These are phyloP conservation scores for Chalciporus chontae DNA, from an alignment of 768 basidiomycete genomes.

Conservation along the genomic window DNA sequence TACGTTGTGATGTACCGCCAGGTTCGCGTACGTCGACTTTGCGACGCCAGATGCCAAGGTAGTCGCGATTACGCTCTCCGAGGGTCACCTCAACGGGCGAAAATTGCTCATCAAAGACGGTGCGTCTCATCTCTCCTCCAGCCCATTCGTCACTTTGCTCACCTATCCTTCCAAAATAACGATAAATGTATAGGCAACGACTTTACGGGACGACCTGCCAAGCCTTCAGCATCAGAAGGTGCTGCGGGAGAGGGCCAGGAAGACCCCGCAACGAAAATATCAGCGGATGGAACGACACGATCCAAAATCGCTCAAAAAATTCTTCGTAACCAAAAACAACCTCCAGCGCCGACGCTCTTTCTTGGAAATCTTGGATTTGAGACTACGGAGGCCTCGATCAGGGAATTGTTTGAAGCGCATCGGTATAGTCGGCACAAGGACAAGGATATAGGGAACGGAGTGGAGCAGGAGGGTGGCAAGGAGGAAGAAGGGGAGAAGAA, in stretches of 20 bases:
- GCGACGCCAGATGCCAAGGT: slow-evolving; percentile 68
- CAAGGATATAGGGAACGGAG: slow-evolving; percentile 31
- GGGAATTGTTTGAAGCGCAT: slow-evolving; percentile 71
- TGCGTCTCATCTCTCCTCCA: slow-evolving; percentile 26
- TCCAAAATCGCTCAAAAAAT: slow-evolving; percentile 79
- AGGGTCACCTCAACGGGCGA: slow-evolving; percentile 79
- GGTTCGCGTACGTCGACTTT: slow-evolving; percentile 98
- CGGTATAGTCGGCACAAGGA: slow-evolving; percentile 25
- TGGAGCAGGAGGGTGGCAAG: slow-evolving; percentile 13
- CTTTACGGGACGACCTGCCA: slow-evolving; percentile 64
- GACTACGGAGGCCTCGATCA: slow-evolving; percentile 74
- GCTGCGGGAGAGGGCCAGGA: slow-evolving; percentile 27
- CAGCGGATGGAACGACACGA: slow-evolving; percentile 24
- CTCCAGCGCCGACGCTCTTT: slow-evolving; percentile 83
- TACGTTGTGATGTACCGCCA: slow-evolving; percentile 30
- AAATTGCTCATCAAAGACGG: slow-evolving; percentile 93
- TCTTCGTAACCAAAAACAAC: slow-evolving; percentile 73
- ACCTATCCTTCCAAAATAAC: background rate
- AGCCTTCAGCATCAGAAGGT: slow-evolving; percentile 35
- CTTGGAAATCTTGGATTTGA: slow-evolving; percentile 92
- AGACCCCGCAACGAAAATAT: slow-evolving; percentile 34
- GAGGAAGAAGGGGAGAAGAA: slow-evolving; percentile 2
- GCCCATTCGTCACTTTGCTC: background rate
- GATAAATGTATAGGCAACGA: slow-evolving; percentile 56
- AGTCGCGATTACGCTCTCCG: slow-evolving; percentile 76